Conservation (phyloP, 257 asterid species). For the Cinchona pubescens region DNA sequence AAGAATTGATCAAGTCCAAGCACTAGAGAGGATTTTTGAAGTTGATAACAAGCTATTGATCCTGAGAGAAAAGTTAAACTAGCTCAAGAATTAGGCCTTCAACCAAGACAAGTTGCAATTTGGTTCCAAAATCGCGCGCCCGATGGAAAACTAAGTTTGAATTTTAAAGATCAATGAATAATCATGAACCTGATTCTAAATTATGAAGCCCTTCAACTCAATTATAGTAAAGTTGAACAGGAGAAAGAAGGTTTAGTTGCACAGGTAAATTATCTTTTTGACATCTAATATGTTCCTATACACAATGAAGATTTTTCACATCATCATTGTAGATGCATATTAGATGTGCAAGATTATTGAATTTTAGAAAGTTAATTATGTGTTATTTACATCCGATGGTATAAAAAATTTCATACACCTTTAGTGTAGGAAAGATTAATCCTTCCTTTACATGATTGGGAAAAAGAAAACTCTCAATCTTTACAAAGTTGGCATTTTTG, state of each 20-base stretch:
- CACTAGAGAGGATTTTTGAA: constrained; percentile 45
- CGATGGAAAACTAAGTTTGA: constrained; percentile 50
- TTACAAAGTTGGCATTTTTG: too few relatives aligned
- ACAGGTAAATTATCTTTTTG: constrained; percentile 45
- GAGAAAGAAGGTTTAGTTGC: constrained; percentile 29
- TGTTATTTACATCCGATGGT: too few relatives aligned
- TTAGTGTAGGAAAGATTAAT: too few relatives aligned
- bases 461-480: too few relatives aligned
- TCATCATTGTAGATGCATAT: too few relatives aligned
- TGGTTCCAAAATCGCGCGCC: constrained; percentile 61
- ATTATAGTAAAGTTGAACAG: constrained; percentile 31
- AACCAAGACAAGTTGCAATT: constrained; percentile 50
- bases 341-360: too few relatives aligned
- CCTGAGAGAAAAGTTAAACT: constrained; percentile 38
- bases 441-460: neutral
- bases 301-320: too few relatives aligned
- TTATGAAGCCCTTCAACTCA: constrained; percentile 42
- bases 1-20: constrained; percentile 38
- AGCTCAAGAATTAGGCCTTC: constrained; percentile 44
- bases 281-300: too few relatives aligned
- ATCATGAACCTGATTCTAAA: constrained; percentile 32
- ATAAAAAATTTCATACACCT: too few relatives aligned
- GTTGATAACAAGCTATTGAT: constrained; percentile 47
- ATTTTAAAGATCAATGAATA: constrained; percentile 47
- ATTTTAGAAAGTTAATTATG: too few relatives aligned